phyloP scores from a whole-genome alignment of 441 rosid genomes.

The Mallotus repandus region DNA sequence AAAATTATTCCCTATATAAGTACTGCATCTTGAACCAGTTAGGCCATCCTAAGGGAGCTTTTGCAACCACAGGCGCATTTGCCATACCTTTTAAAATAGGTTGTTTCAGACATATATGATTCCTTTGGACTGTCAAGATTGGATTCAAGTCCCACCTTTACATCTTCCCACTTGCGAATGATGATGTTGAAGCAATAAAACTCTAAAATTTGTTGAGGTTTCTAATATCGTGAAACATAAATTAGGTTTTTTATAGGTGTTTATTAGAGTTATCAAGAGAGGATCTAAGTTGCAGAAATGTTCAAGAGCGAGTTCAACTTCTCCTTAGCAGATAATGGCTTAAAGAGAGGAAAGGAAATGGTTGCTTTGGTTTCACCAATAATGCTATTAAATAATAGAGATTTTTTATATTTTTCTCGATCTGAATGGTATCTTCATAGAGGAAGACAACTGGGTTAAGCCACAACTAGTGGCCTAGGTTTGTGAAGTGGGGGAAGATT shows the following conservation, averaged over 20 bases:
- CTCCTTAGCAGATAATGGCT: conserved; percentile 46
- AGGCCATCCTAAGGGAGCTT: too few relatives aligned
- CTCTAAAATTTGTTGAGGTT: too few relatives aligned
- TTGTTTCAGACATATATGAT: too few relatives aligned
- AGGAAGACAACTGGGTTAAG: conserved; percentile 5
- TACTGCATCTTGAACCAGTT: too few relatives aligned
- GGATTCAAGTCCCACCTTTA: too few relatives aligned
- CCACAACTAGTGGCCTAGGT: conserved; percentile 13
- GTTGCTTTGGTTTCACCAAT: neutral
- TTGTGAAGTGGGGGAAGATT: conserved; percentile 16
- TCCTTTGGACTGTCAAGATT: too few relatives aligned
- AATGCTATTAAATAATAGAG: neutral
- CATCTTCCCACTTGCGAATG: too few relatives aligned
- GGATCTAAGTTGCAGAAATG: conserved; percentile 58
- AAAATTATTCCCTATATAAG: too few relatives aligned
- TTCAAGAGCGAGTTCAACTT: conserved; percentile 55
- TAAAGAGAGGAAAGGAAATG: conserved; percentile 12
- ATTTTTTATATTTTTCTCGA: conserved; percentile 56
- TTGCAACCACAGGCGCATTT: too few relatives aligned
- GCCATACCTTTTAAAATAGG: too few relatives aligned
- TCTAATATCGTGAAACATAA: too few relatives aligned
- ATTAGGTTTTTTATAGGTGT: conserved; percentile 45
- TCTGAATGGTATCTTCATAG: conserved; percentile 46
- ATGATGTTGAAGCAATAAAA: too few relatives aligned
- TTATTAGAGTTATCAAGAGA: conserved; percentile 47